phyloP scores from a whole-genome alignment of 78 protist species.

The Dictyostelium capitatum region DNA sequence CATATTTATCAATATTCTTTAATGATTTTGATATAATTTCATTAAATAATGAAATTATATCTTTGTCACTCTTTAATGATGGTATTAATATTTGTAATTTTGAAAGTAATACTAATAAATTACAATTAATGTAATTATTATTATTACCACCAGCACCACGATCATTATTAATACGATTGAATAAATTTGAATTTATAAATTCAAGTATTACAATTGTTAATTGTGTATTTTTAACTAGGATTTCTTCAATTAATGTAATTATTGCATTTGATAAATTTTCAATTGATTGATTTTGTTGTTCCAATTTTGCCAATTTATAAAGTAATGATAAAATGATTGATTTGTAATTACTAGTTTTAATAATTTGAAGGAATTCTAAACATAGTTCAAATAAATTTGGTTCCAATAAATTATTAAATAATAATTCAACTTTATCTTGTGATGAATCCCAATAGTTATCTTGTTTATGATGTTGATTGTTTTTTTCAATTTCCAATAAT shows the following conservation, averaged over 20 bases:
- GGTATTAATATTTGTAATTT: constrained; percentile 20
- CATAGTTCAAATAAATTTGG: constrained; percentile 24
- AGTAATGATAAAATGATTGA: constrained; percentile 8
- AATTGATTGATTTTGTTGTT: neutral
- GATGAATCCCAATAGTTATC: neutral
- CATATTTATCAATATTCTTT: neutral
- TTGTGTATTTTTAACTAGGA: neutral
- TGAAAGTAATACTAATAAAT: constrained; percentile 10
- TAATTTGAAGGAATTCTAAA: constrained; percentile 20
- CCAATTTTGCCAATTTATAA: constrained; percentile 3
- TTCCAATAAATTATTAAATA: constrained; percentile 5
- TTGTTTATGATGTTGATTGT: neutral
- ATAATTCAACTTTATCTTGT: constrained; percentile 14
- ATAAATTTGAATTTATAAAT: constrained; percentile 17
- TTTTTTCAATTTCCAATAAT: constrained; percentile 24
- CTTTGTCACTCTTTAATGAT: neutral
- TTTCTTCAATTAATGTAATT: constrained; percentile 17
- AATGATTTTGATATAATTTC: neutral
- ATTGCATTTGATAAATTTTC: neutral
- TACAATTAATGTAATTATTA: neutral
- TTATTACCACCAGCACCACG: neutral
- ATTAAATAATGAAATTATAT: neutral
- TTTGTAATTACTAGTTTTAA: neutral
- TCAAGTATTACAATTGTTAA: neutral
- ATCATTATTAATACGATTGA: neutral